Evolutionary conservation across 306 rosid species (phyloP).

Genomic region (Abrus pulchellus): DNA sequence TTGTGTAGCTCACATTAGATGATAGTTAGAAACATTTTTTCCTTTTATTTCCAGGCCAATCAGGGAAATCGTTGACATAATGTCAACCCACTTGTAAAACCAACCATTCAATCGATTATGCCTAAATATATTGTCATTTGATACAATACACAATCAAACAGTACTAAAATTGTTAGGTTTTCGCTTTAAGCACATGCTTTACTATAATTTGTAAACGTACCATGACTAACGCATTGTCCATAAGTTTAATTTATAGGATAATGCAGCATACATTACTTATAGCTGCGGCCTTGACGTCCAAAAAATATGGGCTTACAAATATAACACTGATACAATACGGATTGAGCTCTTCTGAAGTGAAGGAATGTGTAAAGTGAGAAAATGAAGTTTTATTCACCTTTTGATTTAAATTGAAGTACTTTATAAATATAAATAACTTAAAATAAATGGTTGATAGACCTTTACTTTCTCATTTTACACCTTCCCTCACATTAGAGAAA

Average conservation of each 20-base stretch:
- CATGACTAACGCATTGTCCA: constrained; percentile 6
- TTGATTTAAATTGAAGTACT: no score
- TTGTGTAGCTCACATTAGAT: constrained; percentile 34
- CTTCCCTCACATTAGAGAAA: no score
- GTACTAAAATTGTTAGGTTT: not conserved
- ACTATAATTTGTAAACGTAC: not conserved
- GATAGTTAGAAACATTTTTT: not conserved
- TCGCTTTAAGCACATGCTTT: not conserved
- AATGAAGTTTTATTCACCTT: no score
- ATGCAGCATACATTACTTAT: not conserved
- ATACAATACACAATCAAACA: constrained; percentile 29
- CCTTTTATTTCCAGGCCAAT: constrained; percentile 15
- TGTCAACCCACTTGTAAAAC: not conserved
- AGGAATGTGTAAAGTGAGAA: no score
- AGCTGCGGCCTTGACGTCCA: not conserved
- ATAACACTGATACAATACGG: not conserved
- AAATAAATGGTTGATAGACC: no score
- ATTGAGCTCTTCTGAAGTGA: no score
- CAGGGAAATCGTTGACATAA: not conserved
- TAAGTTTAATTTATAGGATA: not conserved
- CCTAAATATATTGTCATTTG: constrained; percentile 16
- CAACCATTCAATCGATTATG: constrained; percentile 11
- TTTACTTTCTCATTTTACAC: no score
- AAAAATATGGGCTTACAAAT: constrained; percentile 17
- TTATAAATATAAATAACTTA: no score